Base-by-base conservation (phyloP, 257 asterid genomes). In the Striga asiatica region DNA sequence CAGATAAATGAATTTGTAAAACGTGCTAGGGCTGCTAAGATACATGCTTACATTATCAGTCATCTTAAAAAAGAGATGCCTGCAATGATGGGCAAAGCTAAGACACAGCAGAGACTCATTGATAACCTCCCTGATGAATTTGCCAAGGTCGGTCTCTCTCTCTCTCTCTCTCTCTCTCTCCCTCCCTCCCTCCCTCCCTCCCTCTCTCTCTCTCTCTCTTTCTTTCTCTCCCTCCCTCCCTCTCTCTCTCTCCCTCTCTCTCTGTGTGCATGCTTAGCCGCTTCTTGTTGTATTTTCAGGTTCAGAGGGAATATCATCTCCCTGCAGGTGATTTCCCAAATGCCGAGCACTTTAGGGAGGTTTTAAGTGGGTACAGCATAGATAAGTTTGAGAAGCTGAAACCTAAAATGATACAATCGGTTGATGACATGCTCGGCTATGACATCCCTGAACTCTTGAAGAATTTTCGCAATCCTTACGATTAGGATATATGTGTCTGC, bases 261-360 rank as follows among this genome's bases (percentile, higher is more conserved):
- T n/a, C n/a, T n/a, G n/a, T n/a, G n/a, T n/a, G n/a, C 3, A 5
- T 19, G 52, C 63, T 58, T 27, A 66, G 47, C 50, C 46, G 32
- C 35, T 2, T 50, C 47, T 24, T 3, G 4, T 59, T 6, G 3
- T 31, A 58, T 50, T 21, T 38, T 61, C 81, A 91, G 96, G 85
- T 91, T 18, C 98, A 87, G 63, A 76, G 92, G 69, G 96, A 91
- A 53, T 66, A 65, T 53, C 96, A 84, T 74, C 71, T 87, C 38
- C 98, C 98, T 0, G 84, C 92, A 0, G 98, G 96, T 21, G 98
- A 91, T 76, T 87, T 91, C 69, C 98, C 98, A 2, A 75, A 80
- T 2, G 77, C 77, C 1, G 98, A 91, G 34, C 93, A 91, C 10
- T 91, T 78, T 42, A 82, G 68, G 71, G 87, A 82, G 31, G 66